Conservation (phyloP, 73 alveolate genomes). For the Tetrahymena borealis region DNA sequence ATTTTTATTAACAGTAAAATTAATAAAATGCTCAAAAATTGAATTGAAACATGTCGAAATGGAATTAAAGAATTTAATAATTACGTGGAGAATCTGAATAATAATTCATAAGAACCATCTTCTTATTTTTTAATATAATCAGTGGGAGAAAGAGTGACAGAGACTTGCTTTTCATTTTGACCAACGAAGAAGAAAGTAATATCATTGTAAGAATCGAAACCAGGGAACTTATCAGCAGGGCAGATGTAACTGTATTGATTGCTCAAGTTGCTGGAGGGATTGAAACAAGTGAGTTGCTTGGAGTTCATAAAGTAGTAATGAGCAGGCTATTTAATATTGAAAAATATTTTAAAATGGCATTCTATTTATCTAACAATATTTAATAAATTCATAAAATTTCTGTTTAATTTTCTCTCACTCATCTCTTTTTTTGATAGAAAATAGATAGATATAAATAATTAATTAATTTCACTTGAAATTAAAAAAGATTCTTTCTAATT, state of each 20-base stretch:
- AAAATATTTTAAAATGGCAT: background rate
- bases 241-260: background rate
- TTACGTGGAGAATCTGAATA: background rate
- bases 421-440: too few species aligned
- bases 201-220: background rate
- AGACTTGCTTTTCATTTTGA: background rate
- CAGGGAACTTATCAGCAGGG: background rate
- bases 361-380: background rate
- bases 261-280: background rate
- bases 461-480: too few species aligned
- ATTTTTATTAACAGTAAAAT: background rate
- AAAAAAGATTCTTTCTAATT: too few species aligned
- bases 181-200: background rate
- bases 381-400: background rate
- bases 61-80: background rate
- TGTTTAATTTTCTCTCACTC: too few species aligned
- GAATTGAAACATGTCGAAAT: background rate
- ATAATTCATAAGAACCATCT: background rate
- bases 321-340: background rate
- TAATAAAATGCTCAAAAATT: background rate
- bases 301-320: background rate
- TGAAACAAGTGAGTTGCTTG: background rate
- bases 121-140: background rate
- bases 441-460: too few species aligned
- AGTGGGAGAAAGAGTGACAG: background rate